Percentiles rank a stretch among this genome's conserved stretches.
phyloP scores from a whole-genome alignment of 2,329 filamentous ascomycete species.

The Pseudohalonectria lignicola region DNA sequence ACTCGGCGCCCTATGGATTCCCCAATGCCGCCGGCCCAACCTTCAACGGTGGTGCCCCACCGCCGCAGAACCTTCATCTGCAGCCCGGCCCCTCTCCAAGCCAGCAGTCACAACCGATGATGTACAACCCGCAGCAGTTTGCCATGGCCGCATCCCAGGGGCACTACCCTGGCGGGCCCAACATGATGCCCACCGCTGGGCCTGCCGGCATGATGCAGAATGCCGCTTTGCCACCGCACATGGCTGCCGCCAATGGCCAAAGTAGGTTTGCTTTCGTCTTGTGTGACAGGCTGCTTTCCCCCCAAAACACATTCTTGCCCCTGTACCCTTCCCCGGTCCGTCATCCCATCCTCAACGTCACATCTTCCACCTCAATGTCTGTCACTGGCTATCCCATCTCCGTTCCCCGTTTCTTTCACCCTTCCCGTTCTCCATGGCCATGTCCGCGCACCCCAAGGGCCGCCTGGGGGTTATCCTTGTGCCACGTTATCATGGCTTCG shows the following conservation, averaged over 20 bases:
- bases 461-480: too few relatives aligned
- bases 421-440: too few relatives aligned
- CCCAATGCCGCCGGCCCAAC: slow-evolving; percentile 38
- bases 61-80: slow-evolving; percentile 32
- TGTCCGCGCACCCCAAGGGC: too few relatives aligned
- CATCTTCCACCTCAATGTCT: slow-evolving; percentile 5
- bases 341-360: slow-evolving; percentile 10
- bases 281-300: too few relatives aligned
- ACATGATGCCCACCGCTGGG: slow-evolving; percentile 42
- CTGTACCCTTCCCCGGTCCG: slow-evolving; percentile 9
- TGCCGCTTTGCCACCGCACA: slow-evolving; percentile 41
- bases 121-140: slow-evolving; percentile 50
- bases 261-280: slow-evolving; percentile 33
- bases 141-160: slow-evolving; percentile 38
- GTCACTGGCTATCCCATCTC: slow-evolving; percentile 4
- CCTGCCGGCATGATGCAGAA: slow-evolving; percentile 54
- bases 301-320: slow-evolving; percentile 11
- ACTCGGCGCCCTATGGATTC: slow-evolving; percentile 43
- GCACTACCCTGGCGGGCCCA: slow-evolving; percentile 37
- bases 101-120: slow-evolving; percentile 37
- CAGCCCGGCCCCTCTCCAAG: slow-evolving; percentile 29
- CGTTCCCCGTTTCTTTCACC: too few relatives aligned
- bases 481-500: too few relatives aligned
- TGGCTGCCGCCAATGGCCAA: slow-evolving; percentile 48
- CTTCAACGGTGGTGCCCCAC: slow-evolving; percentile 39